These are phyloP conservation scores for Candida neerlandica DNA, from an alignment of 1,139 yeast species.

Conservation along the genomic window DNA sequence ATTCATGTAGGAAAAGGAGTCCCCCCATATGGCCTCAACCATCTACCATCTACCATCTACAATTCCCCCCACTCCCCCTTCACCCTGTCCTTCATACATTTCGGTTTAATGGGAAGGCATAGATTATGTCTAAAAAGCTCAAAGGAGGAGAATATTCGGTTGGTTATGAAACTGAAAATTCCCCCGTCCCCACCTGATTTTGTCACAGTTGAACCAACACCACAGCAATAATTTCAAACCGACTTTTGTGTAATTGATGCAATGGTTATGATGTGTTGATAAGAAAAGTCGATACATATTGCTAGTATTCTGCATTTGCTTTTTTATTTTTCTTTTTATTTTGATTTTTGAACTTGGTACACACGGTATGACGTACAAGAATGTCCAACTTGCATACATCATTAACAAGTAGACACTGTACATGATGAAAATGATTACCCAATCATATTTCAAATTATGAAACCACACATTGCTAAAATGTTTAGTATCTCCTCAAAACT, in stretches of 20 bases:
- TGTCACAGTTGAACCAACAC: not conserved
- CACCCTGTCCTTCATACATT: not conserved
- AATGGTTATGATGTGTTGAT: not conserved
- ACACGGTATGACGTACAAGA: not conserved
- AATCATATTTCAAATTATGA: not conserved
- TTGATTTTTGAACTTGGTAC: not conserved
- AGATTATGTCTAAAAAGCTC: not conserved
- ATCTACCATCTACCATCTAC: no score
- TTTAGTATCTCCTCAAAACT: not conserved
- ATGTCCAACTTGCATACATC: no score
- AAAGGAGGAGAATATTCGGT: not conserved
- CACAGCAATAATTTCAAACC: no score
- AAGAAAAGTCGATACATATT: not conserved
- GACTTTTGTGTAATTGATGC: not conserved
- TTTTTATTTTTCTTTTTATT: not conserved
- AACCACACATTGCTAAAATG: not conserved
- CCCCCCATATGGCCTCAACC: no score
- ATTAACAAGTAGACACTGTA: no score
- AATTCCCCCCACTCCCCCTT: not conserved
- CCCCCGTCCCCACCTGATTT: not conserved
- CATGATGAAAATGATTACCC: no score
- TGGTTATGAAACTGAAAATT: not conserved
- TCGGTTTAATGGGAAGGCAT: not conserved
- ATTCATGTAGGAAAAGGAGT: not conserved
- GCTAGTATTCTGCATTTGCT: not conserved